Percentiles rank a stretch among this genome's conserved stretches.
phyloP scores from a whole-genome alignment of 2,329 filamentous ascomycete species.

The Trichoderma sp. region DNA sequence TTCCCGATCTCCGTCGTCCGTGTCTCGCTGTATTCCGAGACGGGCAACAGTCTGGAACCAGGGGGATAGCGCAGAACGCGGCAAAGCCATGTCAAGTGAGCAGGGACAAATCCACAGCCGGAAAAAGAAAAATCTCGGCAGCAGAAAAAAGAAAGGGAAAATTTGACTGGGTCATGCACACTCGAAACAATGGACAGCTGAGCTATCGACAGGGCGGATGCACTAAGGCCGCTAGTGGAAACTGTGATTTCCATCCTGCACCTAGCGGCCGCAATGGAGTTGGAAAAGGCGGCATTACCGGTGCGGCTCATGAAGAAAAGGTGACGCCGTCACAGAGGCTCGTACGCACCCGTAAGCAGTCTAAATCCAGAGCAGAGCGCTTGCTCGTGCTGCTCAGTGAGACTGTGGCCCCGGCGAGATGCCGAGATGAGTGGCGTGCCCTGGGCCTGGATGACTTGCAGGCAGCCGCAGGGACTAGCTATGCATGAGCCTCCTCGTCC shows the following conservation, averaged over 20 bases:
- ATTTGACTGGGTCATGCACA: constrained; percentile 8
- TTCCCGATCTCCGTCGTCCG: constrained; percentile 13
- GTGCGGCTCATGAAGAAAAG: neutral
- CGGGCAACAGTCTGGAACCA: neutral
- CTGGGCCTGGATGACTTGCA: constrained; percentile 17
- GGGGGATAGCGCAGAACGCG: constrained; percentile 8
- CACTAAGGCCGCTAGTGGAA: constrained; percentile 9
- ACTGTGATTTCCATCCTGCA: constrained; percentile 6
- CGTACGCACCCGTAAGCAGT: constrained; percentile 3
- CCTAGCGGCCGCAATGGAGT: constrained; percentile 13
- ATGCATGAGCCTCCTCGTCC: constrained; percentile 13
- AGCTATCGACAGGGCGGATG: constrained; percentile 19
- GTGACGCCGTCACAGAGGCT: neutral
- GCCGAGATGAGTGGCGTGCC: constrained; percentile 10
- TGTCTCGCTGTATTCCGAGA: constrained; percentile 4
- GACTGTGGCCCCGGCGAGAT: constrained; percentile 6
- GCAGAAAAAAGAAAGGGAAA: neutral
- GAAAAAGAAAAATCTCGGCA: neutral
- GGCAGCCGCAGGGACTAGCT: constrained; percentile 15
- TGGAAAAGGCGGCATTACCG: constrained; percentile 4
- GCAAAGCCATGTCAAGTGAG: neutral
- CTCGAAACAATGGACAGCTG: constrained; percentile 18
- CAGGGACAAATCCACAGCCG: neutral
- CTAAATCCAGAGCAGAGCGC: neutral
- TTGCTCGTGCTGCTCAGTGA: neutral